Evolutionary conservation across 108 stramenopile species (phyloP), one percentile per base, ranked within the genome.

Genomic region (Nitzschia sp.): DNA sequence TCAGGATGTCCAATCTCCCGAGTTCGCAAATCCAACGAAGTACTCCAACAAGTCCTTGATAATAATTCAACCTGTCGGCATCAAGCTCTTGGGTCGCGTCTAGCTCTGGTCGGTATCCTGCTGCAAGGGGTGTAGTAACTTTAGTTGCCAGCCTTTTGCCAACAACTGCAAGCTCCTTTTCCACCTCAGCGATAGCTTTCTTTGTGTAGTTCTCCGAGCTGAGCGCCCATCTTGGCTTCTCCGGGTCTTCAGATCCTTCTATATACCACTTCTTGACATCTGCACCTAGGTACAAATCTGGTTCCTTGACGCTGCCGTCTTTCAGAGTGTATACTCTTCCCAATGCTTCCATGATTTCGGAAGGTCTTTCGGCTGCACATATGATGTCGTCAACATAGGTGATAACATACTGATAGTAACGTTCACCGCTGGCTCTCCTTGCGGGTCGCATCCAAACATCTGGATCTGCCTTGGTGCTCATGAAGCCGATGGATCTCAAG

Each of bases 341-440:
- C 11, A 76, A 1, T 25, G 2, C 13, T 3, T 64, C 57, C 25
- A 76, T 53, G 13, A 49, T 36, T 33, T 1, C 49, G 24, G 54
- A 15, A 4, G 63, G 63, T 2, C 63, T 69, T 5, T 76, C 21
- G 30, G 35, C 45, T 17, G 61, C 33, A 1, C 15, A 29, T 19
- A 69, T n/a, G 26, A 70, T 31, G 31, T 76, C 75, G 54, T 74
- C 72, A 46, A 57, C 54, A 46, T 74, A 70, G 1, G 31, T 38
- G 1, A 82, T 54, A 24, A 82, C 63, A 46, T 79, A 73, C 19
- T 81, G 31, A 31, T 74, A 84, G 48, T 79, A 81, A 2, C 26
- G 15, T 15, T 29, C 3, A 8, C 55, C 65, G 27, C 66, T 61
- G 19, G 15, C 27, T 47, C 65, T 58, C 0, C 9, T 57, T 3